Base-by-base conservation (phyloP, 345 rosid genomes). In the Erysimum cheiranthoides region DNA sequence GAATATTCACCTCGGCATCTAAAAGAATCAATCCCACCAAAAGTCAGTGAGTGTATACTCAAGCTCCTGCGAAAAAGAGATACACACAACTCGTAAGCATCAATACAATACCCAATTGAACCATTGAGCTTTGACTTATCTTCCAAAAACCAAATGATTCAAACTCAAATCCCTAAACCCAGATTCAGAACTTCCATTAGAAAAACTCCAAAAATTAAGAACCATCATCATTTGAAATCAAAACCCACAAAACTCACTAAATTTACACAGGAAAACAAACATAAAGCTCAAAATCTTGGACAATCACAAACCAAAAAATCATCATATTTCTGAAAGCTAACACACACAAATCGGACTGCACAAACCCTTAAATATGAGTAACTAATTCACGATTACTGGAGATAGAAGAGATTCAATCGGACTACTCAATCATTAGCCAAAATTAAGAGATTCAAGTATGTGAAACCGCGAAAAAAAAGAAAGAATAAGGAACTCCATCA, bases 21-120 rank as follows among this genome's bases (percentile, higher is more conserved):
- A 66, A 39, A 50, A 46, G 81, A 62, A 18, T 71, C 65, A 64
- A 36, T 31, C 53, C 76, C 76, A 71, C 61, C 62, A 31, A 61
- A 50, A 63, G 80, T 61, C 32, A 54, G 62, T 39, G 68, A 50
- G 31, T 71, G 31, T 42, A 65, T 50, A 58, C 57, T 56, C 73
- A 71, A 38, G 6, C 77, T 59, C 77, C 81, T 72, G 63, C 69
- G 54, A 42, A 32, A 74, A 16, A 67, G 17, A 57, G 5, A 30
- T 6, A 16, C 39, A 69, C 7, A 69, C 7, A 56, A 5, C 53
- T 17, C n/a, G 7, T 38, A 14, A 13, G 5, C 61, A 31, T 31
- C 14, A 39, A 12, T 21, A 21, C 25, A 21, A 54, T 17, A 49
- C 38, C 52, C 53, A 16, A 70, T 34, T 10, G 16, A 2, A 18